These are phyloP conservation scores for Gaeumannomyces sp. DNA, from an alignment of 2,329 filamentous ascomycete genomes.

Conservation along the genomic window DNA sequence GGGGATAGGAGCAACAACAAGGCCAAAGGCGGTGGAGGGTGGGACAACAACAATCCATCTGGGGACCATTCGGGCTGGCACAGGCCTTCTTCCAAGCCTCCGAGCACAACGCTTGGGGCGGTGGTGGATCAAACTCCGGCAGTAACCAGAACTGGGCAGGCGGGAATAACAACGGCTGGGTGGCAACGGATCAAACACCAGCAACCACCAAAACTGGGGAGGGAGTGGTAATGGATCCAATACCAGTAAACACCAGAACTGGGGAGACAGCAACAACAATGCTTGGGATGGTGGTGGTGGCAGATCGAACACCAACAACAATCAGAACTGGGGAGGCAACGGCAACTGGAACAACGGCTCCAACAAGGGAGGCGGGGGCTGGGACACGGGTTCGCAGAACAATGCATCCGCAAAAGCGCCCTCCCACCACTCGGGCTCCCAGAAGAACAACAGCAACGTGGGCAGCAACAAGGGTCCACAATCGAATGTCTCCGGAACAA, in stretches of 20 bases:
- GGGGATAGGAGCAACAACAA: slow-evolving; percentile 11
- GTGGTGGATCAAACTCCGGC: slow-evolving; percentile 2
- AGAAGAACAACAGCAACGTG: not conserved
- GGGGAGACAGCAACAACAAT: slow-evolving; percentile 12
- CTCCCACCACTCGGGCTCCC: not conserved
- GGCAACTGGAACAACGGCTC: slow-evolving; percentile 13
- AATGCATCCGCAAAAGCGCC: not conserved
- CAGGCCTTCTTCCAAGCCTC: not conserved
- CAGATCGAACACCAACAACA: not conserved
- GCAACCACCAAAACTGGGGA: slow-evolving; percentile 9
- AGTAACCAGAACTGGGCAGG: not conserved
- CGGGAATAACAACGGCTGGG: not conserved
- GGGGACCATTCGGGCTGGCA: slow-evolving; percentile 1
- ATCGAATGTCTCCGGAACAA: slow-evolving; percentile 1
- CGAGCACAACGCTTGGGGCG: not conserved
- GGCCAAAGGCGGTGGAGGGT: slow-evolving; percentile 7
- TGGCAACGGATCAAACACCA: not conserved
- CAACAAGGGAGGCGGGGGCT: slow-evolving; percentile 9
- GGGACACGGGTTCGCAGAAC: slow-evolving; percentile 1
- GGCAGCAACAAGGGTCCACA: not conserved
- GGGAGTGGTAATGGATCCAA: too few relatives aligned
- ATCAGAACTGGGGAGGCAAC: slow-evolving; percentile 11
- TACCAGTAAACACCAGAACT: slow-evolving; percentile 8
- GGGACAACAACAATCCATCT: not conserved
- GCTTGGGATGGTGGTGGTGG: not conserved